Percentiles rank a stretch among this genome's conserved stretches.
Evolutionary conservation across 352 stramenopile species (phyloP).

Genomic region (Phytophthora nicotianae): DNA sequence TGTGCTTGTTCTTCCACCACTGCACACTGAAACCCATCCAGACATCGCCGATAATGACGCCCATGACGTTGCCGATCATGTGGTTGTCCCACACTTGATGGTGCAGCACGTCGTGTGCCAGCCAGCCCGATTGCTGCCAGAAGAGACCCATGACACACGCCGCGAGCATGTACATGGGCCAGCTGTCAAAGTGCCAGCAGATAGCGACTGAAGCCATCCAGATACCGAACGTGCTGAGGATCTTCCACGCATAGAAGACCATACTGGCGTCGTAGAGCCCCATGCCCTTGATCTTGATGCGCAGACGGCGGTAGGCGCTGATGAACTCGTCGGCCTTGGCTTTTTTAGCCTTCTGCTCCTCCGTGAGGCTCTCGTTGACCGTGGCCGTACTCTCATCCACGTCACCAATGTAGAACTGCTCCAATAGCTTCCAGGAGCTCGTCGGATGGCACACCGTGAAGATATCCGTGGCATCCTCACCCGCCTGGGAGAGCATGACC

Average conservation of each 20-base stretch:
- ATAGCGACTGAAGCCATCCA: slow-evolving; percentile 87
- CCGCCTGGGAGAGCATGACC: slow-evolving; percentile 98
- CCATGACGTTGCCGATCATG: slow-evolving; percentile 92
- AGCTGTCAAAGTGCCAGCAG: slow-evolving; percentile 84
- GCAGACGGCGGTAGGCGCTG: slow-evolving; percentile 94
- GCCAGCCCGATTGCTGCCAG: slow-evolving; percentile 98
- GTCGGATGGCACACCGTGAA: slow-evolving; percentile 98
- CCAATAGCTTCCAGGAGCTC: slow-evolving; percentile 93
- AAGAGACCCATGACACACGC: slow-evolving; percentile 96
- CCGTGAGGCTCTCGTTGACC: slow-evolving; percentile 36
- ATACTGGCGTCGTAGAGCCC: slow-evolving; percentile 94
- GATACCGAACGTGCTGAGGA: slow-evolving; percentile 92
- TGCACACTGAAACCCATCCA: slow-evolving; percentile 98
- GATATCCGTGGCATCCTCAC: slow-evolving; percentile 98
- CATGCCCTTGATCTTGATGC: slow-evolving; percentile 94
- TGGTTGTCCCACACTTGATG: slow-evolving; percentile 98
- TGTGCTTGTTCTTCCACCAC: slow-evolving; percentile 99
- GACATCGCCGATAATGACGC: slow-evolving; percentile 95
- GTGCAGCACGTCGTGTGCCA: slow-evolving; percentile 97
- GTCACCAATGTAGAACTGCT: slow-evolving; percentile 98
- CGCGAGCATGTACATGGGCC: slow-evolving; percentile 90
- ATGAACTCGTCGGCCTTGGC: slow-evolving; percentile 93
- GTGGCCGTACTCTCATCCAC: slow-evolving; percentile 81
- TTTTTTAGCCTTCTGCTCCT: slow-evolving; percentile 51
- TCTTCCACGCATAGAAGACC: slow-evolving; percentile 96